Base-by-base conservation (phyloP, 495 filamentous ascomycete genomes). In the Lophiotrema nucula region DNA sequence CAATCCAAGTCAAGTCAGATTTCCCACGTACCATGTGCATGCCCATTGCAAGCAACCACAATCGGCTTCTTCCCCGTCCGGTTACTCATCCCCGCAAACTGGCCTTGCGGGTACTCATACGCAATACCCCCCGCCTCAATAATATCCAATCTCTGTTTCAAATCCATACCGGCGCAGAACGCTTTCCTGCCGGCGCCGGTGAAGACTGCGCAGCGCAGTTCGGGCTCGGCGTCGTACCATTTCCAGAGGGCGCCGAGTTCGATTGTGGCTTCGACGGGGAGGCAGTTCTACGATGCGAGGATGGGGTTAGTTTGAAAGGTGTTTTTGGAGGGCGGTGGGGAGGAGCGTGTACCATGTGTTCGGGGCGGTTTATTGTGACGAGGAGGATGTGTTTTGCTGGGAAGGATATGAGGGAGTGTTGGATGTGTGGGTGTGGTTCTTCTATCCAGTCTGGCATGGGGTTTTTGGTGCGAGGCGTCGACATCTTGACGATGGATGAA, bases 81-180 rank as follows among this genome's bases (percentile, higher is more conserved):
- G 42, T 58, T 57, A 19, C 38, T 63, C 60, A 63, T 63, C 1
- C 60, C 60, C 11, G 38, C 60, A 31, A 58, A 63, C 18, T 45
- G 43, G 13, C 47, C 55, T 1, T 38, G 33, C 12, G 60, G 60
- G 25, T 63, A 63, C 28, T 58, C 53, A 25, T 41, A 42, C 4
- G 52, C 58, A 11, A 56, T 42, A 13, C 47, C 52, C n/a, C 53
- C 45, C 1, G 42, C 47, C 3, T 56, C 18, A 15, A 62, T 56
- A 23, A 62, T 48, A 27, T 62, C 58, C 11, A 62, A 25, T 16
- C 58, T 15, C 35, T 69, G 58, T 51, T 67, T 64, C 19, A 70
- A 38, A 52, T 71, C 69, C 55, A 68, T 68, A 11, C 65, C 65
- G 16, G 69, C 60, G 26, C 51, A 69, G 37, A 70, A 58, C 25